Base-by-base conservation (phyloP, 108 stramenopile genomes). In the Nitzschia putrida region DNA sequence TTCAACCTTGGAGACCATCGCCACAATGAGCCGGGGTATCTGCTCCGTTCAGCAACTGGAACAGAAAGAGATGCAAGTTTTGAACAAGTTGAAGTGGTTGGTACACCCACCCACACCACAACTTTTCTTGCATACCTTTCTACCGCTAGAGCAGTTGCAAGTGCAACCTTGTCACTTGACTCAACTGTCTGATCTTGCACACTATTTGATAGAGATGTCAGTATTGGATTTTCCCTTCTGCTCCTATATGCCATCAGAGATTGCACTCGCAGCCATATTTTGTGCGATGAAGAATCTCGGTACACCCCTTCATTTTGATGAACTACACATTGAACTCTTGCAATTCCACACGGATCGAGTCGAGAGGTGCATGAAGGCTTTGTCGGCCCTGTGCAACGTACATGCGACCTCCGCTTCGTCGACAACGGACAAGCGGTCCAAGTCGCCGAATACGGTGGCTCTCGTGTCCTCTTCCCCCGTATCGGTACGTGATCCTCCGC, bases 81-180 rank as follows among this genome's bases (percentile, higher is more conserved):
- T 88, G 64, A 45, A 69, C 21, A 53, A 57, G 3, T 61, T 88
- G 41, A 24, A 82, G 34, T 88, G 84, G 87, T 68, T 60, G 7
- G 66, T 88, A 57, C 75, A 80, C 63, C 87, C 87, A 6, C 87
- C 87, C 0, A 85, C 85, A 16, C 67, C 76, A 13, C 53, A 80
- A 38, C 29, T 72, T 7, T 85, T 82, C 53, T 16, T 80, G 16
- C 41, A 12, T 1, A 25, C 56, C 59, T 72, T 85, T 37, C 29
- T 34, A 34, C 29, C 29, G 4, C 29, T 34, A 3, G 29, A 34
- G 29, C 29, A 34, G 29, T 24, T 88, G 42, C 52, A 85, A 8
- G 49, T 18, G 23, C 44, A 44, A 21, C 38, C 2, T 22, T 44
- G 10, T 45, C 44, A 20, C 4, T 37, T 40, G 44, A 21, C 7